Evolutionary conservation across 106 monocot genomes (phyloP), one percentile per base, ranked within the genome.

Genomic region (Iris macrosiphon): DNA sequence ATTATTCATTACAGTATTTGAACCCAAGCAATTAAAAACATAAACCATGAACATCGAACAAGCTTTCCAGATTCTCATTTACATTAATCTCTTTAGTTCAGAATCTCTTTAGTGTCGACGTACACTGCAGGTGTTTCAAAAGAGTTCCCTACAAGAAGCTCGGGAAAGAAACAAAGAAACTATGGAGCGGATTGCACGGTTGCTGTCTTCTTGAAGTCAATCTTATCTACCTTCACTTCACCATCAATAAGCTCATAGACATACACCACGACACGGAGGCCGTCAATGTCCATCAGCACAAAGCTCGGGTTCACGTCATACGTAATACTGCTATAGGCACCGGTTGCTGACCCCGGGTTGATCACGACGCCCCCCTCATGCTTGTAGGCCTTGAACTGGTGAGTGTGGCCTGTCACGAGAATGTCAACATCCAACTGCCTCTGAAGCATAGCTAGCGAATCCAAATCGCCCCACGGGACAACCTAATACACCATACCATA

Each of bases 341-440:
- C 86, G 0, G 96, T 98, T n/a, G 86, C 96, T 6, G 90, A 90
- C 20, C 90, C 96, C 1, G 96, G 96, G 61, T 98, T 98, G 47
- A 98, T 90, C 15, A 90, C 96, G 1, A 98, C 96, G 17, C 96
- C 90, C 0, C 90, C 90, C 67, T 90, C 96, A 33, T 98, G 96
- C 70, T 90, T 98, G 79, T 98, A 98, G 7, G 96, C 96, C 75
- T 98, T 98, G 74, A 96, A 96, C 58, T 90, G 96, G 45, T 86
- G 96, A 12, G 86, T 96, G 67, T 90, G 96, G 19, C 86, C 86
- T 12, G 86, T 83, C 14, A 98, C 83, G 3, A 98, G 86, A 37
- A 90, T 83, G 63, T 98, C 96, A 6, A 98, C 96, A 60, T 86
- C 96, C 53, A 98, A 27, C 55, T 98, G 89, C 53, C 83, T 74